These are phyloP conservation scores for Pseudogymnoascus pannorum DNA, from an alignment of 2,329 filamentous ascomycete genomes.

Conservation along the genomic window DNA sequence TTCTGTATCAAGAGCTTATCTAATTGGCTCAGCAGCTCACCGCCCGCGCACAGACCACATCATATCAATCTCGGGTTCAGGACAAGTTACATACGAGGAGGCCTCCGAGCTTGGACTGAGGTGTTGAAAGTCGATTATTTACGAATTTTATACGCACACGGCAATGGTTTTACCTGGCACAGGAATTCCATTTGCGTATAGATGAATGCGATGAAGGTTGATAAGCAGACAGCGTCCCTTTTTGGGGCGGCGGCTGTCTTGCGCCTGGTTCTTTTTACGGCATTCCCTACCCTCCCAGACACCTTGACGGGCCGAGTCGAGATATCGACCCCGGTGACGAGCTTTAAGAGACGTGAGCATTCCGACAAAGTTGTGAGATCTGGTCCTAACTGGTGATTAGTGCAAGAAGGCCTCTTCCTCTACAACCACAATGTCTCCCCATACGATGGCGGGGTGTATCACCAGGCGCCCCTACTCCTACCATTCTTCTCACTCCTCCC, in stretches of 20 bases:
- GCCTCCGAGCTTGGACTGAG: not conserved
- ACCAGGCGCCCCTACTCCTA: slow-evolving; percentile 76
- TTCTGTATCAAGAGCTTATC: slow-evolving; percentile 7
- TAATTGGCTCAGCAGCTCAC: slow-evolving; percentile 9
- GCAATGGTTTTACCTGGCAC: not conserved
- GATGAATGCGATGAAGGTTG: slow-evolving; percentile 39
- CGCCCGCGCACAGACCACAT: slow-evolving; percentile 8
- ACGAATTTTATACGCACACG: not conserved
- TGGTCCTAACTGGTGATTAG: slow-evolving; percentile 37
- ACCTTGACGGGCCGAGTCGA: slow-evolving; percentile 87
- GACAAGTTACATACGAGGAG: slow-evolving; percentile 4
- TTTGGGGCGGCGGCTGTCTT: slow-evolving; percentile 71
- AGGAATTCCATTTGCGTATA: slow-evolving; percentile 12
- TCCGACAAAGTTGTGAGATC: not conserved
- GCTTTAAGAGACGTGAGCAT: slow-evolving; percentile 86
- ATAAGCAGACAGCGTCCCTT: slow-evolving; percentile 56
- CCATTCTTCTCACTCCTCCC: slow-evolving; percentile 83
- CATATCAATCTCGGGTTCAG: slow-evolving; percentile 4
- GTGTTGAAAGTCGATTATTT: not conserved
- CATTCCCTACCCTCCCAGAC: slow-evolving; percentile 77
- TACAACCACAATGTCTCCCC: slow-evolving; percentile 95
- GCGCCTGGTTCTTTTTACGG: slow-evolving; percentile 69
- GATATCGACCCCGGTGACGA: slow-evolving; percentile 92
- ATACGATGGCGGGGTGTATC: slow-evolving; percentile 84
- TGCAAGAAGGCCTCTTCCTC: slow-evolving; percentile 93